A percentile compares a stretch with the other conserved stretches of the same genome.
Conservation (phyloP, 371 early-diverging fungal species). For the Mortierella sp. region DNA sequence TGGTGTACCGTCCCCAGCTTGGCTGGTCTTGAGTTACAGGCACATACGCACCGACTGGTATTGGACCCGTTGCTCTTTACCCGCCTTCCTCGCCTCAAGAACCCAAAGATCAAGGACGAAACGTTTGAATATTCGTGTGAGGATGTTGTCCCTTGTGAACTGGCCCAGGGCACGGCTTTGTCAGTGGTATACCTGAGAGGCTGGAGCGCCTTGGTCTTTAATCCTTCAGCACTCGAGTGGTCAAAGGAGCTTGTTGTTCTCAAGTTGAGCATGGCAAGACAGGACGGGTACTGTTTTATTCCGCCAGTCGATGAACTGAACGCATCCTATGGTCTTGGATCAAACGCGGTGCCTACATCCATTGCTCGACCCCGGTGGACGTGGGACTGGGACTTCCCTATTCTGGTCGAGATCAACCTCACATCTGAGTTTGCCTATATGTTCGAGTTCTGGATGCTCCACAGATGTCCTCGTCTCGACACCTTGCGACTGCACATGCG, state of each 20-base stretch:
- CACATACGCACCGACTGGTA: background rate
- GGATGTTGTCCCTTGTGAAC: background rate
- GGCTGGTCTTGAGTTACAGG: background rate
- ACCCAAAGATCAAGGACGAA: background rate
- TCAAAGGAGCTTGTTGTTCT: background rate
- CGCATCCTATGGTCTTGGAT: background rate
- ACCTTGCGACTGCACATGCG: background rate
- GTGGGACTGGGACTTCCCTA: background rate
- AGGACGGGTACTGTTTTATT: background rate
- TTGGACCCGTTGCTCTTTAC: background rate
- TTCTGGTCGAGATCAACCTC: background rate
- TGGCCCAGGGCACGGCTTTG: background rate
- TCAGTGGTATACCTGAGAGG: background rate
- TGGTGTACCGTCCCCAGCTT: background rate
- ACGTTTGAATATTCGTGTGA: background rate
- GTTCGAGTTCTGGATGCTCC: background rate
- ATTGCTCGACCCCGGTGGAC: background rate
- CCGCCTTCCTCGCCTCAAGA: background rate
- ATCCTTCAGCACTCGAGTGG: background rate
- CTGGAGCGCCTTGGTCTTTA: background rate
- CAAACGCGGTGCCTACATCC: background rate
- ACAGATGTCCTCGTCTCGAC: background rate
- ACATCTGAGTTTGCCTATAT: background rate
- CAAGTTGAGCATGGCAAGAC: background rate
- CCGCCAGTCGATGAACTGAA: background rate